Base-by-base conservation (phyloP, 768 basidiomycete genomes). In the Boletus reticuloceps region DNA sequence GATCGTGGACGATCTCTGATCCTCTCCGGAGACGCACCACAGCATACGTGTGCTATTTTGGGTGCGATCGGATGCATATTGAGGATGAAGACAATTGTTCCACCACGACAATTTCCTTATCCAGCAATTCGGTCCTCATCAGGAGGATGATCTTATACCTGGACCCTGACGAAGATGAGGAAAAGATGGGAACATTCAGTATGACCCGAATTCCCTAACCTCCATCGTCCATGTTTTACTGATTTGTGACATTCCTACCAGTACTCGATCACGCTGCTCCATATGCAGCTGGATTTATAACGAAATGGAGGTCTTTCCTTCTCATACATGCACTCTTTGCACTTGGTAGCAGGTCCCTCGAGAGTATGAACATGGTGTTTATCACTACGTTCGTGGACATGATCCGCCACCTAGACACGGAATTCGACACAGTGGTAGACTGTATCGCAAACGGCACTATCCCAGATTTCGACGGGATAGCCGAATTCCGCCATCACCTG, bases 171-270 rank as follows among this genome's bases (percentile, higher is more conserved):
- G 42, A 31, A 5, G 51, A 53, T 16, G 20, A 31, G 7, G 50
- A 49, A 49, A 58, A 22, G 31, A 58, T 58, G 55, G 25, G 25
- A 3, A 58, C 38, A 31, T 59, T 53, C 34, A 12, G 50, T 59
- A 58, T 13, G 57, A 34, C 34, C 9, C 38, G 22, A 17, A n/a
- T 14, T 32, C 7, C 5, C 16, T 31, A 5, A 22, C 29, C 6
- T 22, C 22, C 22, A 22, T 22, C 4, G 3, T 32, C 6, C 10
- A 5, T 20, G 27, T 37, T 27, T 6, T 49, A 8, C 22, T 55
- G 42, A 55, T 39, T 48, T 34, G 10, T 36, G 29, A 16, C 16
- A n/a, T 20, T 9, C 51, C 57, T 55, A 38, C 34, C 43, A 20
- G 20, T 20, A 20, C 20, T 20, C 20, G 20, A 20, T 20, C 20